Conservation (phyloP, 108 stramenopile species). For the Cyclostephanos tholiformis region DNA sequence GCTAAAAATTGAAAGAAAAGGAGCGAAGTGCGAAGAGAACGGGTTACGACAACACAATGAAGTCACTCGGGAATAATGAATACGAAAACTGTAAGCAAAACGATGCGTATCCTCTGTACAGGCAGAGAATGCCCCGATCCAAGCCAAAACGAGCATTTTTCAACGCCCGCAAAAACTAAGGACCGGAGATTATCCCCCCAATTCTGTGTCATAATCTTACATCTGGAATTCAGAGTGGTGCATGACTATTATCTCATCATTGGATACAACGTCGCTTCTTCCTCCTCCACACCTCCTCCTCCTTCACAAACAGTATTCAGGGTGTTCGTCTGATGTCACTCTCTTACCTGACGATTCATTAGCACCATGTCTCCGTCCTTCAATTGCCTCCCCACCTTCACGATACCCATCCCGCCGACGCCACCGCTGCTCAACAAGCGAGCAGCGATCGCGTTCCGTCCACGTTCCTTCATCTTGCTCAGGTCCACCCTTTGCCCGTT, state of each 20-base stretch:
- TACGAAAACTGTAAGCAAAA: slow-evolving; percentile 5
- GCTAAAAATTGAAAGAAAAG: slow-evolving; percentile 62
- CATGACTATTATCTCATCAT: slow-evolving; percentile 85
- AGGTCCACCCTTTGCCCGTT: slow-evolving; percentile 89
- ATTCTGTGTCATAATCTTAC: slow-evolving; percentile 83
- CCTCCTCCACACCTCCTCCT: background rate
- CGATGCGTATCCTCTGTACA: slow-evolving; percentile 58
- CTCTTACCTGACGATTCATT: slow-evolving; percentile 95
- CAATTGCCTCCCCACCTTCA: slow-evolving; percentile 96
- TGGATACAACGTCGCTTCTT: slow-evolving; percentile 30
- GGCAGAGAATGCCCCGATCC: slow-evolving; percentile 32
- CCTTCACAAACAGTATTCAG: background rate
- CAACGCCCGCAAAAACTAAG: slow-evolving; percentile 51
- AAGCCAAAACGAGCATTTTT: slow-evolving; percentile 60
- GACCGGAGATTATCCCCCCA: slow-evolving; percentile 34
- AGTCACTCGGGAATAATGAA: background rate
- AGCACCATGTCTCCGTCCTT: slow-evolving; percentile 95
- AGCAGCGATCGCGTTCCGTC: slow-evolving; percentile 86
- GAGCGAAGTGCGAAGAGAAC: slow-evolving; percentile 9
- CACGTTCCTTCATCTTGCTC: slow-evolving; percentile 81
- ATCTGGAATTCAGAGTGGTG: slow-evolving; percentile 89
- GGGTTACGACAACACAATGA: slow-evolving; percentile 1
- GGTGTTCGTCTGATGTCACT: background rate
- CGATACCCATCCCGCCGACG: slow-evolving; percentile 47
- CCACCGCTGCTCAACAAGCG: slow-evolving; percentile 69